Percentiles rank a stretch among this genome's conserved stretches.
Evolutionary conservation across 106 monocot species (phyloP).

Genomic region (Dendrobium nobile): DNA sequence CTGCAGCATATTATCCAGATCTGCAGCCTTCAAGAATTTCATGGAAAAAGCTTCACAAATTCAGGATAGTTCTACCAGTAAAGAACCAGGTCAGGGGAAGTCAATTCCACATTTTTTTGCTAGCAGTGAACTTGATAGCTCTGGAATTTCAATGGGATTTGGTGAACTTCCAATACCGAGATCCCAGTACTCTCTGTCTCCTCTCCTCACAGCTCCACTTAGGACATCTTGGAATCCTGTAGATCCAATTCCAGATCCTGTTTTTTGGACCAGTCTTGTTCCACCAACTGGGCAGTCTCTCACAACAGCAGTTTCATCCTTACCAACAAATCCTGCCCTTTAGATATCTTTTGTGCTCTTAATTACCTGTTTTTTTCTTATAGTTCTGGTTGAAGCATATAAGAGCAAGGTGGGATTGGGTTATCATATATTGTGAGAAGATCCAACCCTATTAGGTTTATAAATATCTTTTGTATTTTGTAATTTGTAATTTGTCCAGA

Average conservation of each 20-base stretch:
- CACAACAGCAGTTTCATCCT: conserved; percentile 18
- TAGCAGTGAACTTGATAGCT: conserved; percentile 29
- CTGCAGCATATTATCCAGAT: conserved; percentile 60
- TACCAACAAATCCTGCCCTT: conserved; percentile 11
- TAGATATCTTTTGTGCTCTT: neutral
- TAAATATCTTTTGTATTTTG: neutral
- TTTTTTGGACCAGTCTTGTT: conserved; percentile 62
- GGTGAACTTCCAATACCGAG: conserved; percentile 35
- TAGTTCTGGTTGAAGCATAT: neutral
- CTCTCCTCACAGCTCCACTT: conserved; percentile 39
- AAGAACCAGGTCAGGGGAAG: conserved; percentile 38
- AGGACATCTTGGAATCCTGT: conserved; percentile 55
- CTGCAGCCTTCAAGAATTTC: conserved; percentile 76
- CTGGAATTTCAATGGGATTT: conserved; percentile 23
- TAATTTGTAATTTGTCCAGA: neutral
- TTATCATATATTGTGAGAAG: neutral
- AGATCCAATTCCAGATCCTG: conserved; percentile 55
- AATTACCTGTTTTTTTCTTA: neutral
- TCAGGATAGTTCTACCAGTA: conserved; percentile 17
- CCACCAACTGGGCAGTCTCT: conserved; percentile 36
- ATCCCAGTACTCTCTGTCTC: conserved; percentile 29
- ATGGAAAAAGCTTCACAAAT: conserved; percentile 47
- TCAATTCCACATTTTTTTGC: conserved; percentile 18
- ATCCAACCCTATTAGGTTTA: neutral
- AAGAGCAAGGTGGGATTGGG: neutral